A percentile compares a stretch with the other conserved stretches of the same genome.
These are phyloP conservation scores for Cylindrodendrum hubeiense DNA, from an alignment of 2,329 filamentous ascomycete genomes.

Conservation along the genomic window DNA sequence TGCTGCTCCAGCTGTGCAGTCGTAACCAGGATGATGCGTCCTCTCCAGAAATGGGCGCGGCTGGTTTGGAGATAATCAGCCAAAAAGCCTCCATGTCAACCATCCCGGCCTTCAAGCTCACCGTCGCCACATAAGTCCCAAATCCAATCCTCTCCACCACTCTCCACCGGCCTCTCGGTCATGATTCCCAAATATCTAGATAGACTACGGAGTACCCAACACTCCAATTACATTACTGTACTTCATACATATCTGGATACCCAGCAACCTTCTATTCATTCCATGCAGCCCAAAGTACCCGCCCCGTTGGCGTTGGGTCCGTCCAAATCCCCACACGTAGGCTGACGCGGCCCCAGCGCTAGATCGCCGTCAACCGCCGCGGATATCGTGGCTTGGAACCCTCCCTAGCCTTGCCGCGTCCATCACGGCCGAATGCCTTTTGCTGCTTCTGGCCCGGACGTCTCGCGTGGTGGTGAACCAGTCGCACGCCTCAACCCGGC, in stretches of 20 bases:
- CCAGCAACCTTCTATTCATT: not conserved
- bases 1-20: not conserved
- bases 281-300: not conserved
- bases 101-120: not conserved
- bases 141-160: too few species aligned
- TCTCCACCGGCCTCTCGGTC: not conserved
- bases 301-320: not conserved
- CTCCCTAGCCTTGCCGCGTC: not conserved
- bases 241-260: not conserved
- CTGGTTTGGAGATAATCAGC: not conserved
- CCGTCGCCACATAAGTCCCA: not conserved
- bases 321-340: not conserved
- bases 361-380: not conserved
- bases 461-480: not conserved
- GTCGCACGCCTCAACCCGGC: too few species aligned
- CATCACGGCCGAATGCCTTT: too few species aligned
- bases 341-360: not conserved
- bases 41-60: not conserved
- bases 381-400: not conserved
- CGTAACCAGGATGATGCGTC: not conserved
- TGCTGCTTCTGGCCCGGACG: not conserved
- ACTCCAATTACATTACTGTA: not conserved
- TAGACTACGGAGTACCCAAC: not conserved
- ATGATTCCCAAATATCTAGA: not conserved
- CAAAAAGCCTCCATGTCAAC: not conserved